phyloP scores from a whole-genome alignment of 2,329 filamentous ascomycete species.

The Neoscytalidium dimidiatum region DNA sequence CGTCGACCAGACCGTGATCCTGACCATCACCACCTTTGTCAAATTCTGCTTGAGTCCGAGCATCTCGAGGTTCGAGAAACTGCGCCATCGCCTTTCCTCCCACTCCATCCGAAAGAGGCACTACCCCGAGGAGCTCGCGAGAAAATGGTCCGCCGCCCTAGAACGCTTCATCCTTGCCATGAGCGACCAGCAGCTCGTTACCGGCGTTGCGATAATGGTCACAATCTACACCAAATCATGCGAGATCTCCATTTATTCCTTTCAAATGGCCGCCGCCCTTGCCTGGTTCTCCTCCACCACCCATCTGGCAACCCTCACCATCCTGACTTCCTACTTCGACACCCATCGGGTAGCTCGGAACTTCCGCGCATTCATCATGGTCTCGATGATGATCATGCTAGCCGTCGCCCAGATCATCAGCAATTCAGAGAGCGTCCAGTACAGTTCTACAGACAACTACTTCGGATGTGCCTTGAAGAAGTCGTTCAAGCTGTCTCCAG shows the following conservation, averaged over 20 bases:
- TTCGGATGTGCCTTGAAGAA: conserved; percentile 2
- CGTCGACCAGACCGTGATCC: background rate
- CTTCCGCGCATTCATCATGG: background rate
- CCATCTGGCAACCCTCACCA: conserved; percentile 26
- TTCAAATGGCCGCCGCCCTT: conserved; percentile 23
- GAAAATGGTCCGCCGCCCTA: background rate
- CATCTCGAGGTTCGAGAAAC: background rate
- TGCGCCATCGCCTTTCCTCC: background rate
- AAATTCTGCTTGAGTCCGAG: conserved; percentile 6
- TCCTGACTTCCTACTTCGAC: conserved; percentile 24
- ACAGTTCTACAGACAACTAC: background rate
- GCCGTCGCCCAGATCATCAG: conserved; percentile 13
- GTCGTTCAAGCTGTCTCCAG: background rate
- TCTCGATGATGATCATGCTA: conserved; percentile 14
- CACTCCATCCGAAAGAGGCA: background rate
- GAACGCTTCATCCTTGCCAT: conserved; percentile 31
- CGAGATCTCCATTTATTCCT: conserved; percentile 29
- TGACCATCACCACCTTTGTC: background rate
- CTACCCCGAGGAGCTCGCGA: background rate
- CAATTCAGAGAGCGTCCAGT: background rate
- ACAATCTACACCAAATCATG: conserved; percentile 28
- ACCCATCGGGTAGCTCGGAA: conserved; percentile 6
- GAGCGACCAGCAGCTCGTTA: conserved; percentile 30
- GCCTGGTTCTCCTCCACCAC: conserved; percentile 31
- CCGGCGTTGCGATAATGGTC: conserved; percentile 28